Base-by-base conservation (phyloP, 306 rosid genomes). In the Casuarina cunninghamiana region DNA sequence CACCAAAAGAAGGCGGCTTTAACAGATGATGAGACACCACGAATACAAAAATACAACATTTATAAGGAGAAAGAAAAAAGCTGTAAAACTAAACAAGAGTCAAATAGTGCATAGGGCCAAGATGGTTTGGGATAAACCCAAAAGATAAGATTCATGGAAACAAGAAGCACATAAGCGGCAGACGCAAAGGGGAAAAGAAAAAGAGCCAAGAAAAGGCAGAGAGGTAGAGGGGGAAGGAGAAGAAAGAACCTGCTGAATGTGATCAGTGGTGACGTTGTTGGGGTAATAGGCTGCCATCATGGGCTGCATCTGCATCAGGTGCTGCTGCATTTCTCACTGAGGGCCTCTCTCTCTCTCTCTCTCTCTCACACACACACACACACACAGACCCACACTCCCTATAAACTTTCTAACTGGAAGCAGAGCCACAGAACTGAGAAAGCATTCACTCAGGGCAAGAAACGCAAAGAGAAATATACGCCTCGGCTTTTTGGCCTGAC, bases 281-380 rank as follows among this genome's bases (percentile, higher is more conserved):
- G 99, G 97, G 76, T 96, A 96, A 82, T 96, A 96, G 74, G 97
- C 89, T 89, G 98, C 97, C 99, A 96, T 96, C 98, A 93, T 91
- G 90, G 99, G 98, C 94, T 93, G 99, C 97, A 96, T 96, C 99
- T 96, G 99, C 98, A 93, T 89, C 99, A 96, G 97, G 98, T 96
- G 98, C 99, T 95, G 99, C 86, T 94, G 97, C 94, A 90, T 91
- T 86, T 86, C 69, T 72, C 60, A 4, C 85, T 69, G 69, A 3
- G 81, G 70, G 46, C 81, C 13, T 60, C 37, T 79, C 51, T 79
- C 57, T 83, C 48, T 48, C 54, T 21, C 78, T 49, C 72, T 38
- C 74, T 68, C 42, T 72, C 58, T 70, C 74, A 69, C 70, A 66
- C 74, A 3, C 83, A 73, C 49, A 45, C 49, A 45, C 49, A 45